Percentiles rank a stretch among this genome's conserved stretches.
phyloP scores from a whole-genome alignment of 2,329 filamentous ascomycete genomes.

The Fusarium mangiferae region DNA sequence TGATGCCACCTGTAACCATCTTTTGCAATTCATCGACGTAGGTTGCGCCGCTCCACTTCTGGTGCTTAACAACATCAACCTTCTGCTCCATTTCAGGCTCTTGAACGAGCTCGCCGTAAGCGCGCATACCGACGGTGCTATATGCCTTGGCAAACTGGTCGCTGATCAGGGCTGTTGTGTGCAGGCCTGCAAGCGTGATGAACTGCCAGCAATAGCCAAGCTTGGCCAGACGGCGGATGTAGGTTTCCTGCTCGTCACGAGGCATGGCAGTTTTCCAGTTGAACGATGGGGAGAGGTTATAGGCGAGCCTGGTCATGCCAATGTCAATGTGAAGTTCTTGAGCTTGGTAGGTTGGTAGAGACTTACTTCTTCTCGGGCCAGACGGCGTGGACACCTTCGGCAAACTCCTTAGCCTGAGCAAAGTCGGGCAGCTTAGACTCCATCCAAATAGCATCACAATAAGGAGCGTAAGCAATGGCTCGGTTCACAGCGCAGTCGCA shows the following conservation, averaged over 20 bases:
- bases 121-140: constrained; percentile 86
- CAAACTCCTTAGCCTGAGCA: constrained; percentile 91
- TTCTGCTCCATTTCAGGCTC: constrained; percentile 94
- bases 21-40: constrained; percentile 96
- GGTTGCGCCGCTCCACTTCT: constrained; percentile 97
- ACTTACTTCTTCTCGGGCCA: constrained; percentile 96
- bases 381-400: constrained; percentile 89
- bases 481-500: constrained; percentile 92
- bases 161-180: constrained; percentile 93
- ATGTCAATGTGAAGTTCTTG: constrained; percentile 29
- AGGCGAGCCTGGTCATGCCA: constrained; percentile 74
- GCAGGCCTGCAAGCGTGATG: constrained; percentile 97
- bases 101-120: constrained; percentile 96
- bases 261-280: constrained; percentile 99
- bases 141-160: constrained; percentile 89
- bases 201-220: constrained; percentile 99
- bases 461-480: constrained; percentile 90
- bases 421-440: constrained; percentile 97
- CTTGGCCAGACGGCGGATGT: constrained; percentile 86
- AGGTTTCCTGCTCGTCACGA: constrained; percentile 92
- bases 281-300: constrained; percentile 98
- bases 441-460: constrained; percentile 99
- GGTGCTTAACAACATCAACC: constrained; percentile 96
- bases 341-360: not conserved
- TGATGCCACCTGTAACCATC: constrained; percentile 95